Conservation (phyloP, 2,329 filamentous ascomycete species). For the Pezicula rhizophila region DNA sequence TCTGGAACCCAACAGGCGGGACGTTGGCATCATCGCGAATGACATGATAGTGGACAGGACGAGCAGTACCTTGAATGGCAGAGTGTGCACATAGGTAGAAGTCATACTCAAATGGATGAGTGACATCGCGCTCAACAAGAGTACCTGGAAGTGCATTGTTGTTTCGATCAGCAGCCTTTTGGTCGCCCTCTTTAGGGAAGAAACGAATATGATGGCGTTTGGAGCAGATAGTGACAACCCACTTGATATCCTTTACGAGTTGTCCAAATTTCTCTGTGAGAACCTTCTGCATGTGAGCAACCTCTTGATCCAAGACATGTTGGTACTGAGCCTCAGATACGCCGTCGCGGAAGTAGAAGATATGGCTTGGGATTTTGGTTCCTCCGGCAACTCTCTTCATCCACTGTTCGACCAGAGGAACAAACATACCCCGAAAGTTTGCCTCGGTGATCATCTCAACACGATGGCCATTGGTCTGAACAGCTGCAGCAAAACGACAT, state of each 20-base stretch:
- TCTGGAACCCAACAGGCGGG: slow-evolving; percentile 64
- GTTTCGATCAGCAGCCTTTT: slow-evolving; percentile 58
- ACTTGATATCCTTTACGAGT: slow-evolving; percentile 39
- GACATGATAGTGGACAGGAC: slow-evolving; percentile 88
- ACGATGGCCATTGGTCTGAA: slow-evolving; percentile 77
- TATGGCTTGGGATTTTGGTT: slow-evolving; percentile 52
- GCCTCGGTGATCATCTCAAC: slow-evolving; percentile 68
- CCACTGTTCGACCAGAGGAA: slow-evolving; percentile 61
- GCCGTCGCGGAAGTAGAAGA: slow-evolving; percentile 92
- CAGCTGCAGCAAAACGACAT: slow-evolving; percentile 71
- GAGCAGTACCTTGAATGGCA: slow-evolving; percentile 89
- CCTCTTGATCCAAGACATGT: slow-evolving; percentile 73
- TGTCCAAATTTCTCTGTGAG: slow-evolving; percentile 37
- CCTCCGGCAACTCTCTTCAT: slow-evolving; percentile 44
- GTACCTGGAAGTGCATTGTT: slow-evolving; percentile 81
- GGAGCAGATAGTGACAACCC: slow-evolving; percentile 81
- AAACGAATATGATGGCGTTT: slow-evolving; percentile 95
- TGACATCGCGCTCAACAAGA: slow-evolving; percentile 82
- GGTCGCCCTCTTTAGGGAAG: slow-evolving; percentile 61
- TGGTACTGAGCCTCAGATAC: slow-evolving; percentile 82
- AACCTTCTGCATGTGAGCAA: slow-evolving; percentile 59
- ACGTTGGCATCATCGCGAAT: slow-evolving; percentile 74
- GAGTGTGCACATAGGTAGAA: slow-evolving; percentile 69
- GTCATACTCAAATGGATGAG: slow-evolving; percentile 84
- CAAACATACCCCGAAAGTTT: slow-evolving; percentile 63